These are phyloP conservation scores for Phytophthora pini DNA, from an alignment of 352 stramenopile genomes.

Conservation along the genomic window DNA sequence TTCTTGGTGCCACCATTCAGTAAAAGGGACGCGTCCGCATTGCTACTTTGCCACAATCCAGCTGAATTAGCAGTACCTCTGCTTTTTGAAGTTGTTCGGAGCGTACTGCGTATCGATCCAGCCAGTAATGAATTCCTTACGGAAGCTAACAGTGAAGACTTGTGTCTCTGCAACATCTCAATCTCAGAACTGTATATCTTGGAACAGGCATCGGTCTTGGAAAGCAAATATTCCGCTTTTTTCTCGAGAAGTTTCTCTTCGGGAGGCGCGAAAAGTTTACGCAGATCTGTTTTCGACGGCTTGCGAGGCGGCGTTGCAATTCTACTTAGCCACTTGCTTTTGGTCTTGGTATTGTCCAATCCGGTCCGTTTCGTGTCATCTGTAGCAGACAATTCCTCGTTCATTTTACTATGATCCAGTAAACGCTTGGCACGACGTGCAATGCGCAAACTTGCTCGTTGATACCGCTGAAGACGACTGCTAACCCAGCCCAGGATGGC, in stretches of 20 bases:
- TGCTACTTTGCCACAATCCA: slow-evolving; percentile 14
- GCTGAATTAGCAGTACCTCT: slow-evolving; percentile 45
- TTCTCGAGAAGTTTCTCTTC: slow-evolving; percentile 59
- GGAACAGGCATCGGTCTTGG: slow-evolving; percentile 49
- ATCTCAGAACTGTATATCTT: slow-evolving; percentile 31
- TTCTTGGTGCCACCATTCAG: not conserved
- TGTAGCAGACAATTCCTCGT: too few relatives aligned
- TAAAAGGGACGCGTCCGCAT: slow-evolving; percentile 6
- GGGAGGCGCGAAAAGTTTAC: slow-evolving; percentile 45
- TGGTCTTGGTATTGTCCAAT: too few relatives aligned
- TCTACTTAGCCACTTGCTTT: not conserved
- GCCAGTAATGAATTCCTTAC: slow-evolving; percentile 12
- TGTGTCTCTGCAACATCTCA: slow-evolving; percentile 3
- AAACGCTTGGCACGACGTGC: slow-evolving; percentile 45
- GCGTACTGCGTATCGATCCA: slow-evolving; percentile 1
- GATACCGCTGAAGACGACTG: slow-evolving; percentile 51
- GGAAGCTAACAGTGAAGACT: slow-evolving; percentile 34
- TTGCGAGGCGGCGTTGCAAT: not conserved
- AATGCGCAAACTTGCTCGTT: slow-evolving; percentile 41
- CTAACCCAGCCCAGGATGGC: slow-evolving; percentile 71
- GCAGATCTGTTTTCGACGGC: slow-evolving; percentile 16
- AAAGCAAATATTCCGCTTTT: slow-evolving; percentile 51
- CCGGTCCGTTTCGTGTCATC: too few relatives aligned
- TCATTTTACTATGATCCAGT: not conserved
- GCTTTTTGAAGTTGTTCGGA: slow-evolving; percentile 28